Conservation (phyloP, 75 land plant genomes). For the Pinus albicaulis region DNA sequence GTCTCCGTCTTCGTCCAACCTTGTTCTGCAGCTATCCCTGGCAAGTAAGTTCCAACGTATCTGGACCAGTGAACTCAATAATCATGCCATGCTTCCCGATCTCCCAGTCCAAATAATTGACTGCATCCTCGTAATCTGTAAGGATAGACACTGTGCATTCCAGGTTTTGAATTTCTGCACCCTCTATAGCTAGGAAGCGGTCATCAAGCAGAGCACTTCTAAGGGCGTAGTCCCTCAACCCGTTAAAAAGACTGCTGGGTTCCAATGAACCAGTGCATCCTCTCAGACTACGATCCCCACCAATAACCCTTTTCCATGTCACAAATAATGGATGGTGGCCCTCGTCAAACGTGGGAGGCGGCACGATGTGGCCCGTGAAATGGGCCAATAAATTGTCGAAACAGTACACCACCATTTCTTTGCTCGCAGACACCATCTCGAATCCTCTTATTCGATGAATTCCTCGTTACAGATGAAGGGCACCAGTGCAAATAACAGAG, state of each 20-base stretch:
- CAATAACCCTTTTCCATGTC: slow-evolving; percentile 93
- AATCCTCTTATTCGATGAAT: no score
- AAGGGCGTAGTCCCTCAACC: slow-evolving; percentile 88
- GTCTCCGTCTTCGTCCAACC: slow-evolving; percentile 93
- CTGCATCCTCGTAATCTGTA: slow-evolving; percentile 77
- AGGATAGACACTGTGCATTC: slow-evolving; percentile 95
- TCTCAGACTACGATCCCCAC: slow-evolving; percentile 86
- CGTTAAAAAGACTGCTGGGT: slow-evolving; percentile 76
- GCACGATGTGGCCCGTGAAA: no score
- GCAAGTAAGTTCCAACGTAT: slow-evolving; percentile 90
- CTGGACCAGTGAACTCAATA: slow-evolving; percentile 90
- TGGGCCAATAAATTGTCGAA: slow-evolving; percentile 75
- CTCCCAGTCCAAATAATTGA: slow-evolving; percentile 94
- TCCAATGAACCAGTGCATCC: slow-evolving; percentile 96
- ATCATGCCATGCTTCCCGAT: slow-evolving; percentile 91
- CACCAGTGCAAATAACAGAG: no score
- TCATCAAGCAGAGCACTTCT: slow-evolving; percentile 93
- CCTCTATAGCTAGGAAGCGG: slow-evolving; percentile 86
- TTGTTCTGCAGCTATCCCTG: slow-evolving; percentile 91
- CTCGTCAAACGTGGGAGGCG: no score
- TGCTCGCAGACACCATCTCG: no score
- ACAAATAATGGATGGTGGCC: slow-evolving; percentile 91
- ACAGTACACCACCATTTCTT: no score
- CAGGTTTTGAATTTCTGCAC: slow-evolving; percentile 81
- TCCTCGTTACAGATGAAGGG: no score